Evolutionary conservation across 805 yeast genomes (phyloP), one percentile per base, ranked within the genome.

Genomic region (baker's yeast (Saccharomyces cerevisiae)): DNA sequence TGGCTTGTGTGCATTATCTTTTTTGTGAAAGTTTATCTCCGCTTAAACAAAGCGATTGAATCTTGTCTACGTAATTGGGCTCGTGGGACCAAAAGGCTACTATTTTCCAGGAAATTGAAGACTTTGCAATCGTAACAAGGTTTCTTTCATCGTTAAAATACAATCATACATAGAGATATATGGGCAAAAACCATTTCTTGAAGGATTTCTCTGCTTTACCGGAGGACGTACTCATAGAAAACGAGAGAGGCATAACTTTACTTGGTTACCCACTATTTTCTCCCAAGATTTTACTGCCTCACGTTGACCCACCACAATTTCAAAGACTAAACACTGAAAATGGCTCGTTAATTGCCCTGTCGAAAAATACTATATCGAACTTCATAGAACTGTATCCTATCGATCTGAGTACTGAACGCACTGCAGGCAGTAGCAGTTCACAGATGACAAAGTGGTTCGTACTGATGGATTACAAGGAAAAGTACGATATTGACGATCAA

Each of bases 401-500:
- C 32, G 55, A 55, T 6, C 50, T 50, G 22, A 46, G 21, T 13
- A 49, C 50, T 9, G 43, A 48, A 6, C 48, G 41, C 14, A 50
- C 43, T 17, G 55, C 53, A 24, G 28, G 43, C 22, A 24, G 43
- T 17, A 13, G 48, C n/a, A 17, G 47, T 14, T 36, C 10, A 11
- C 28, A 49, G 14, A 48, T 52, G n/a, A 46, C 74, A 13, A 73
- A 76, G 53, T 87, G 95, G 95, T 84, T 82, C 61, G 84, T 85
- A 2, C 75, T 84, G 55, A 84, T 88, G 92, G 67, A 73, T 50
- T 69, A 70, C 46, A 55, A 57, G 24, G 64, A 56, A 6, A 64
- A 71, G 4, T 70, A 71, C 46, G 89, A 86, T 62, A 85, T 81
- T 22, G 96, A 87, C 66, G 91, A 86, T 61, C 87, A 84, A 62